A percentile compares a stretch with the other conserved stretches of the same genome.
These are phyloP conservation scores for Leucocoprinus birnbaumii DNA, from an alignment of 768 basidiomycete species.

Conservation along the genomic window DNA sequence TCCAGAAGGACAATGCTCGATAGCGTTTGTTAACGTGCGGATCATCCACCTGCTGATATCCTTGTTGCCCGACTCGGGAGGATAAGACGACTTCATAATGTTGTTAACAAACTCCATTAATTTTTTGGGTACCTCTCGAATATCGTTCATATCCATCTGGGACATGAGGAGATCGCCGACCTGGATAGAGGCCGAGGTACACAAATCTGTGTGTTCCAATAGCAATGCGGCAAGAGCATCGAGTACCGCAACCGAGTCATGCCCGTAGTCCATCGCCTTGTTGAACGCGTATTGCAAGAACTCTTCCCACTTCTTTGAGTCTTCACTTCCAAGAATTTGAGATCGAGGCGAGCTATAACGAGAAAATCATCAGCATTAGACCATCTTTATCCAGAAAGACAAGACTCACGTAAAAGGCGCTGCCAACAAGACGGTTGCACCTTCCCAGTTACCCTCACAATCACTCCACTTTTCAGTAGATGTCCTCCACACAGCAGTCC, in stretches of 20 bases:
- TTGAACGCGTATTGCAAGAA: conserved; percentile 49
- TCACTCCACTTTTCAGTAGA: conserved; percentile 57
- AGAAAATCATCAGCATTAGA: conserved; percentile 9
- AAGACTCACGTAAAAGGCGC: conserved; percentile 60
- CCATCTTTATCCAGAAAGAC: conserved; percentile 18
- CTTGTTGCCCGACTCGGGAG: conserved; percentile 54
- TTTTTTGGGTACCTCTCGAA: conserved; percentile 48
- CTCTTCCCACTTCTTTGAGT: conserved; percentile 57
- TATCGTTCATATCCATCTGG: conserved; percentile 46
- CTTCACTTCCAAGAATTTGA: conserved; percentile 29
- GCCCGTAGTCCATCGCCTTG: conserved; percentile 59
- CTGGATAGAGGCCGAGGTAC: conserved; percentile 39
- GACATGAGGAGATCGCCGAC: conserved; percentile 62
- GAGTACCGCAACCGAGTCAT: conserved; percentile 50
- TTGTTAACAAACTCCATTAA: conserved; percentile 61
- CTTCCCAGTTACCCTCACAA: conserved; percentile 50
- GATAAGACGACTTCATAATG: conserved; percentile 60
- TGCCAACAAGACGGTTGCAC: conserved; percentile 48
- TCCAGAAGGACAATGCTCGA: conserved; percentile 55
- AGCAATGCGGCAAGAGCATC: conserved; percentile 53
- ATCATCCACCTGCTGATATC: conserved; percentile 61
- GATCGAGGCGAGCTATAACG: background rate
- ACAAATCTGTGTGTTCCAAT: conserved; percentile 28
- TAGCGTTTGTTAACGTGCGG: conserved; percentile 46
- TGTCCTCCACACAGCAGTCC: conserved; percentile 53